These are phyloP conservation scores for Ascochyta rabiei DNA, from an alignment of 2,329 filamentous ascomycete genomes.

Conservation along the genomic window DNA sequence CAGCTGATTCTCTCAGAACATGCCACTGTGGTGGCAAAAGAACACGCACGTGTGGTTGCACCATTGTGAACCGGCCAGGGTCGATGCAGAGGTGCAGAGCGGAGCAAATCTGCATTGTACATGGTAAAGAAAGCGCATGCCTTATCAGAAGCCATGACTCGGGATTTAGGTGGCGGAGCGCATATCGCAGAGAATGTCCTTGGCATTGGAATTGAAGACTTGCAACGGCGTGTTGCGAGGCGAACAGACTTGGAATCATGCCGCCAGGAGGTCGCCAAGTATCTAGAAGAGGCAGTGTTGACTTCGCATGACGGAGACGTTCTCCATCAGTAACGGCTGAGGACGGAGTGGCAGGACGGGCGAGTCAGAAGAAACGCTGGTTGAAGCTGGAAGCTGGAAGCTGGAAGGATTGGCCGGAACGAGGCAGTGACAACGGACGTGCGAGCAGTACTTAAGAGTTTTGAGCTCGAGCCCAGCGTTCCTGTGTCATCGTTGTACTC, in stretches of 20 bases:
- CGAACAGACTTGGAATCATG: background rate
- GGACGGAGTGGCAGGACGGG: too few relatives aligned
- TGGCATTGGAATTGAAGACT: slow-evolving; percentile 5
- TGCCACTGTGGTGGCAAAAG: slow-evolving; percentile 1
- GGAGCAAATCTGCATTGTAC: background rate
- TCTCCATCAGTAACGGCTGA: too few relatives aligned
- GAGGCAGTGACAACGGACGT: background rate
- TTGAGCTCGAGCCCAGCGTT: background rate
- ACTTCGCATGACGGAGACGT: too few relatives aligned
- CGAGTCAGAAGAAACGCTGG: too few relatives aligned
- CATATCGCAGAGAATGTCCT: slow-evolving; percentile 6
- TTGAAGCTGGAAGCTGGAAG: background rate
- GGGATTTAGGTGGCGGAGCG: slow-evolving; percentile 6
- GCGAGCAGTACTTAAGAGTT: background rate
- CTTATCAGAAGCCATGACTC: slow-evolving; percentile 14
- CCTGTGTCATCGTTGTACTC: background rate
- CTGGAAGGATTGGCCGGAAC: background rate
- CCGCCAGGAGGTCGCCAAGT: background rate
- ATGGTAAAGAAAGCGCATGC: background rate
- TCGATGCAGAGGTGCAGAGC: background rate
- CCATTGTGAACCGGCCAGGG: background rate
- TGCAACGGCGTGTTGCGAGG: slow-evolving; percentile 1
- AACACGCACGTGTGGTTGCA: background rate
- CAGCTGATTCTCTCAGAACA: background rate
- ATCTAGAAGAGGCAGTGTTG: too few relatives aligned